phyloP scores from a whole-genome alignment of 768 basidiomycete species.

The Pleurotus eryngii region DNA sequence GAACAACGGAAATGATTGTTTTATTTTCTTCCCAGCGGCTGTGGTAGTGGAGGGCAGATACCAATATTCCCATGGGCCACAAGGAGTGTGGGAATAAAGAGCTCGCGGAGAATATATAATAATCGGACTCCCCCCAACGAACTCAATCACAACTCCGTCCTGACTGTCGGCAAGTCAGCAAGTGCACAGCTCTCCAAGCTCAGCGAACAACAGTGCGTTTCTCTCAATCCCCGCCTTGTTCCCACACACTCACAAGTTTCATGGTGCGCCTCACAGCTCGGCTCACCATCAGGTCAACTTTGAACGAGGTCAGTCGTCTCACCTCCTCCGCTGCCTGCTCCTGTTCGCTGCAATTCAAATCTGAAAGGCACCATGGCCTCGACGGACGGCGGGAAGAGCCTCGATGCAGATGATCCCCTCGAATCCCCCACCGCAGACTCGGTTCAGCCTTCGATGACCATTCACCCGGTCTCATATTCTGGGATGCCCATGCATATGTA shows the following conservation, averaged over 20 bases:
- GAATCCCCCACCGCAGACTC: constrained; percentile 34
- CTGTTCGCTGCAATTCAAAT: not conserved
- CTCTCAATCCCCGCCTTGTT: constrained; percentile 1
- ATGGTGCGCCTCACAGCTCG: not conserved
- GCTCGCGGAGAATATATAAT: not conserved
- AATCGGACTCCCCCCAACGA: not conserved
- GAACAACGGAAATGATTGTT: too few relatives aligned
- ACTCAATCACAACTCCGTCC: not conserved
- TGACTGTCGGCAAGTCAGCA: not conserved
- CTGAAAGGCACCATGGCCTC: constrained; percentile 26
- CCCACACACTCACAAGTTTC: not conserved
- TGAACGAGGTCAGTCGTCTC: not conserved
- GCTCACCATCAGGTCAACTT: not conserved
- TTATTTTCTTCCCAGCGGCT: too few relatives aligned
- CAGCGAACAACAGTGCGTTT: not conserved
- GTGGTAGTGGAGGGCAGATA: too few relatives aligned
- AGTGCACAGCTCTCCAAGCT: not conserved
- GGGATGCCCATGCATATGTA: constrained; percentile 68
- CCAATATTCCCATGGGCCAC: too few relatives aligned
- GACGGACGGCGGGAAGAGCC: constrained; percentile 23
- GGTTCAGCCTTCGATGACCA: constrained; percentile 28
- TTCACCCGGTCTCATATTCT: constrained; percentile 49
- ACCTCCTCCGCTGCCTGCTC: not conserved
- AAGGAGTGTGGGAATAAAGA: too few relatives aligned
- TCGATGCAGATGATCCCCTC: constrained; percentile 29